phyloP scores from a whole-genome alignment of 2,329 filamentous ascomycete genomes.

The Fusarium napiforme region DNA sequence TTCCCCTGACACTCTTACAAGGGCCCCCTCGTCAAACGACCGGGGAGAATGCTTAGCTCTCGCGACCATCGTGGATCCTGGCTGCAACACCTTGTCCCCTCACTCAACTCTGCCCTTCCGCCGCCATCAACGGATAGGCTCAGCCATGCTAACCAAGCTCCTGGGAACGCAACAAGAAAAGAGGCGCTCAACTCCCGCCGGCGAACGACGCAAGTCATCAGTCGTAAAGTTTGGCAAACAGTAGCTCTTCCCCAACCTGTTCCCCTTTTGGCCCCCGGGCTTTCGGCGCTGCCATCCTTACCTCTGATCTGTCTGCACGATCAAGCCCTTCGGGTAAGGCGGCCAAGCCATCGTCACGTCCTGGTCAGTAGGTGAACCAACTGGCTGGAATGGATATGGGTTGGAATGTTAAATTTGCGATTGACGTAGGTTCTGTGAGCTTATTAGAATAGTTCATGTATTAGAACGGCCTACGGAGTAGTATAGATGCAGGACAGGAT shows the following conservation, averaged over 20 bases:
- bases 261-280: constrained; percentile 14
- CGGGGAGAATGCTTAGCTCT: constrained; percentile 29
- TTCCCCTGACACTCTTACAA: constrained; percentile 18
- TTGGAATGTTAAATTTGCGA: constrained; percentile 31
- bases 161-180: constrained; percentile 44
- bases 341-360: constrained; percentile 30
- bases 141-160: constrained; percentile 50
- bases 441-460: constrained; percentile 1
- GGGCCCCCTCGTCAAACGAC: constrained; percentile 13
- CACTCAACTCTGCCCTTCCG: constrained; percentile 41
- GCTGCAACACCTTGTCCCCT: constrained; percentile 20
- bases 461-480: neutral
- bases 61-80: constrained; percentile 40
- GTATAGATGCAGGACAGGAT: neutral
- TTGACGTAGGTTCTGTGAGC: constrained; percentile 22
- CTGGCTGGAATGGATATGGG: constrained; percentile 37
- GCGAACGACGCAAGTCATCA: constrained; percentile 36
- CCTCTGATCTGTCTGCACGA: constrained; percentile 21
- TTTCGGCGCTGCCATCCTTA: constrained; percentile 21
- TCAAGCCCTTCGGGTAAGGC: constrained; percentile 37
- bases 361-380: constrained; percentile 32
- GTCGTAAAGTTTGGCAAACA: constrained; percentile 34
- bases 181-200: constrained; percentile 45
- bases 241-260: constrained; percentile 22
- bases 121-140: constrained; percentile 49